A percentile compares a stretch with the other conserved stretches of the same genome.
Evolutionary conservation across 768 basidiomycete genomes (phyloP).

Genomic region (Termitomyces heimii): DNA sequence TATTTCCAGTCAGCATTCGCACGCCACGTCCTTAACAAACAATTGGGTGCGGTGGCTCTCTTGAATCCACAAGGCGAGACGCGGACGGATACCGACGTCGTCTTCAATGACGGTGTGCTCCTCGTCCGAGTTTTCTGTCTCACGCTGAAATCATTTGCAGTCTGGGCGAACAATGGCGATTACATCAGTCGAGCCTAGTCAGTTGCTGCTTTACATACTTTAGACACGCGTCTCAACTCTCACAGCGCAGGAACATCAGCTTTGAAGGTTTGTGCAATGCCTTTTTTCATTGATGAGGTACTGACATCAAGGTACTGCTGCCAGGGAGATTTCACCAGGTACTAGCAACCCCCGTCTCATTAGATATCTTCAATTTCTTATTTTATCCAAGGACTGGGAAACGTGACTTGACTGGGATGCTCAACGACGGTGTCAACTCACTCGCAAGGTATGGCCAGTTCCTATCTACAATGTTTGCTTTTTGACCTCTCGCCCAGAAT

Average conservation of each 20-base stretch:
- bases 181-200: constrained; percentile 87
- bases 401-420: constrained; percentile 83
- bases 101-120: constrained; percentile 71
- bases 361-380: neutral
- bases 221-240: neutral
- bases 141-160: constrained; percentile 27
- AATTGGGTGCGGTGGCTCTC: constrained; percentile 70
- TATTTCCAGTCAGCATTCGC: constrained; percentile 79
- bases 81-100: constrained; percentile 58
- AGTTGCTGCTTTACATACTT: constrained; percentile 22
- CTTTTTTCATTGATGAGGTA: neutral
- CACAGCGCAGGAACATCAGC: constrained; percentile 91
- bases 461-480: neutral
- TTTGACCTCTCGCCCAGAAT: constrained; percentile 40
- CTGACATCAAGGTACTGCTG: neutral
- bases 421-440: constrained; percentile 96
- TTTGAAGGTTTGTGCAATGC: constrained; percentile 58
- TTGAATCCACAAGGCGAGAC: constrained; percentile 45
- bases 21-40: constrained; percentile 69
- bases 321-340: constrained; percentile 88
- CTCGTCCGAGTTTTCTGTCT: neutral
- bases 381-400: constrained; percentile 73
- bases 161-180: constrained; percentile 99
- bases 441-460: constrained; percentile 52
- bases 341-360: neutral